Conservation (phyloP, 257 asterid genomes). For the Solanum pimpinellifolium region DNA sequence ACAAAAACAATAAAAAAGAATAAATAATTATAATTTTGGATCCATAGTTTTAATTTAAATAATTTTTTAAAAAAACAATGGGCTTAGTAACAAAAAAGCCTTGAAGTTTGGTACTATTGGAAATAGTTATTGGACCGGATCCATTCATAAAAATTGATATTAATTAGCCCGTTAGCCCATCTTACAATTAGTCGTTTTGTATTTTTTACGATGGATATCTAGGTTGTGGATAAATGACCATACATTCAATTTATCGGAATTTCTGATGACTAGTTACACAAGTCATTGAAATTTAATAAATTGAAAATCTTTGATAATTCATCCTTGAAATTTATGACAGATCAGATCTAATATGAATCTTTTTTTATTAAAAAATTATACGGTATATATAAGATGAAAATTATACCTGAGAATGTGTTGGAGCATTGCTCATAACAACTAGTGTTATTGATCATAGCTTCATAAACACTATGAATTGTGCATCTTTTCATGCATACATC, state of each 20-base stretch:
- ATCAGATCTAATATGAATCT: neutral
- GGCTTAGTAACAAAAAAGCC: neutral
- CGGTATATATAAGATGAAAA: neutral
- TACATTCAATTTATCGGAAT: neutral
- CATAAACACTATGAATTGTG: neutral
- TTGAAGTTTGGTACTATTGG: neutral
- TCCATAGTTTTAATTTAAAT: neutral
- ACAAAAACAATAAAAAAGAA: neutral
- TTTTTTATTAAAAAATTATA: neutral
- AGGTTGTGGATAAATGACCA: neutral
- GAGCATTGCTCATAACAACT: neutral
- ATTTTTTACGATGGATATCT: no score
- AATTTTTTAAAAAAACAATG: neutral
- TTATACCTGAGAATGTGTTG: neutral
- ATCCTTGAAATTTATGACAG: neutral
- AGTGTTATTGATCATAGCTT: neutral
- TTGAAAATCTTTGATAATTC: no score
- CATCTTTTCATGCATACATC: neutral
- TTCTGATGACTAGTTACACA: no score
- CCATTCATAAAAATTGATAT: neutral
- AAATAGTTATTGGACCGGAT: neutral
- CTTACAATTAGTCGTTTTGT: no score
- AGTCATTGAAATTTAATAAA: no score
- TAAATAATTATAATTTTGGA: neutral
- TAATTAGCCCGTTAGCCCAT: no score